Conservation (phyloP, 257 asterid species). For the Handroanthus guayacan region DNA sequence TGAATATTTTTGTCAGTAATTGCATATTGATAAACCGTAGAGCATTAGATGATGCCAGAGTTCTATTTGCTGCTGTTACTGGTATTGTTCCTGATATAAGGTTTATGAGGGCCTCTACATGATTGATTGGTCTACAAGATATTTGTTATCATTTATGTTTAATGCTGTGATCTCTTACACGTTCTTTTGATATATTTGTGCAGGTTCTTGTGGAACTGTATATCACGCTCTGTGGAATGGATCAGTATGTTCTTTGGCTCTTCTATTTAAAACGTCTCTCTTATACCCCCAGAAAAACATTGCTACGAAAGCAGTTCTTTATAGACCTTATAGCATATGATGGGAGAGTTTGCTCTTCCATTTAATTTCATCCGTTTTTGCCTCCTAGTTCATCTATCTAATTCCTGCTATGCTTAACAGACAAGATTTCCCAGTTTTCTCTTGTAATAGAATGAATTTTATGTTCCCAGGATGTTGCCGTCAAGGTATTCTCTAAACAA, state of each 20-base stretch:
- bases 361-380: too few species aligned
- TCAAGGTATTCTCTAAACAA: constrained; percentile 90
- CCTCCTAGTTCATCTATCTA: too few species aligned
- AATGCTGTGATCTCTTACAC: constrained; percentile 35
- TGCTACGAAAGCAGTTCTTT: constrained; percentile 12
- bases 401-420: constrained; percentile 14
- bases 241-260: constrained; percentile 90
- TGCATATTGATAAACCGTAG: not conserved
- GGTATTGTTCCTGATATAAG: constrained; percentile 17
- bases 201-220: constrained; percentile 99
- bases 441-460: constrained; percentile 34
- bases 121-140: constrained; percentile 19
- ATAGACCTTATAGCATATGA: too few species aligned
- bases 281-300: constrained; percentile 11
- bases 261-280: constrained; percentile 38
- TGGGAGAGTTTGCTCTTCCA: too few species aligned
- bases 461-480: constrained; percentile 90
- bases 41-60: constrained; percentile 12
- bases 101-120: constrained; percentile 11
- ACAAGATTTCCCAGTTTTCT: constrained; percentile 23
- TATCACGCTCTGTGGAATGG: constrained; percentile 98
- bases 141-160: not conserved
- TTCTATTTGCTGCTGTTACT: constrained; percentile 13
- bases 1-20: not conserved
- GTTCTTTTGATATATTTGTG: constrained; percentile 40